Conservation (phyloP, 305 asterid genomes). For the Fraxinus nigra region DNA sequence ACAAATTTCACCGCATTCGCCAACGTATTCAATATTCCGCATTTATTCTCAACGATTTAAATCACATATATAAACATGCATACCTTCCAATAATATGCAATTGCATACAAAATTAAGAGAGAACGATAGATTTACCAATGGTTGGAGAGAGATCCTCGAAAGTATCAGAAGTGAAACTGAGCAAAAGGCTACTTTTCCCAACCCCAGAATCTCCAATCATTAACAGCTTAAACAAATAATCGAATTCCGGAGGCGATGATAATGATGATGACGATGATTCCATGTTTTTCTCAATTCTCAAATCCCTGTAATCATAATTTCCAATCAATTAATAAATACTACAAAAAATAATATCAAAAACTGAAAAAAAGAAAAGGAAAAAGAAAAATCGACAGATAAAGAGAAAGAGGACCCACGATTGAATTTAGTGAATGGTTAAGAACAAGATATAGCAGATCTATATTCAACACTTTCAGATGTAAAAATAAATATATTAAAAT, state of each 20-base stretch:
- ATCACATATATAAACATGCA: neutral
- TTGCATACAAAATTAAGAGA: neutral
- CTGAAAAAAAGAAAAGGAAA: neutral
- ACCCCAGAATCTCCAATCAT: slow-evolving; percentile 94
- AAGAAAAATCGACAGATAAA: neutral
- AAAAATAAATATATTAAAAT: neutral
- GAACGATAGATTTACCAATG: slow-evolving; percentile 48
- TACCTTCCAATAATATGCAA: neutral
- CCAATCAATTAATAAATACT: neutral
- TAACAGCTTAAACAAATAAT: slow-evolving; percentile 79
- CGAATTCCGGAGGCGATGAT: slow-evolving; percentile 55
- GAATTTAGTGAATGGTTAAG: neutral
- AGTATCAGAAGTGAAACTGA: slow-evolving; percentile 79
- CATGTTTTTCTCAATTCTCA: slow-evolving; percentile 33
- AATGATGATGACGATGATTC: slow-evolving; percentile 45
- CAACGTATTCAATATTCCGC: neutral
- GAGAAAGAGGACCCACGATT: slow-evolving; percentile 24
- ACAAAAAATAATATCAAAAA: neutral
- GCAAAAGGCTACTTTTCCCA: slow-evolving; percentile 82
- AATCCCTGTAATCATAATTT: slow-evolving; percentile 24
- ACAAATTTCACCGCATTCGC: neutral
- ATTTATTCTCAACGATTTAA: neutral
- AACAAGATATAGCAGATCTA: neutral
- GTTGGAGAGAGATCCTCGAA: slow-evolving; percentile 95
- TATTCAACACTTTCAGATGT: neutral